Evolutionary conservation across 345 rosid species (phyloP).

Genomic region (Citrus medica): DNA sequence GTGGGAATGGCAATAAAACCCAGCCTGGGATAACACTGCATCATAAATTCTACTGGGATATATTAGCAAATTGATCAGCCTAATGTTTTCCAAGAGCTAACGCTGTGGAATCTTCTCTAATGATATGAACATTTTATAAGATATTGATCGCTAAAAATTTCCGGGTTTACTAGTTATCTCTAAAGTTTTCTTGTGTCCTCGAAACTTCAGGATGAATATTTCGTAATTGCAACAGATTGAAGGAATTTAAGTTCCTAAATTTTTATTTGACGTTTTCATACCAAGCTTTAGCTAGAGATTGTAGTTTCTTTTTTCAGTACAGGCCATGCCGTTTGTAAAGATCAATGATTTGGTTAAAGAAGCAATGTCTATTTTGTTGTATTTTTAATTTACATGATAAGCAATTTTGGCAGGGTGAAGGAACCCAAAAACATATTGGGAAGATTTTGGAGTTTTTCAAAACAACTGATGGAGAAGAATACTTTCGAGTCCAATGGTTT

Average conservation of each 20-base stretch:
- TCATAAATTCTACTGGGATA: not conserved
- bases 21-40: too few relatives aligned
- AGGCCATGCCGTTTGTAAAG: not conserved
- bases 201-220: not conserved
- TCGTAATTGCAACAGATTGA: not conserved
- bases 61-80: not conserved
- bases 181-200: not conserved
- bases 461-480: constrained; percentile 64
- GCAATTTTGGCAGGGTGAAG: constrained; percentile 59
- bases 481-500: constrained; percentile 94
- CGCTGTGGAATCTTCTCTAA: not conserved
- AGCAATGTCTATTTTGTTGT: not conserved
- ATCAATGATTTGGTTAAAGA: not conserved
- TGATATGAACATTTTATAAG: not conserved
- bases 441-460: constrained; percentile 75
- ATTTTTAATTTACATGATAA: not conserved
- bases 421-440: constrained; percentile 56
- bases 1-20: too few relatives aligned
- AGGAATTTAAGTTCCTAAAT: not conserved
- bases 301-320: not conserved
- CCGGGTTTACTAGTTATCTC: not conserved
- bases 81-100: not conserved
- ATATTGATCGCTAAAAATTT: not conserved
- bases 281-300: constrained; percentile 1
- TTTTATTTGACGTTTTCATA: not conserved